phyloP scores from a whole-genome alignment of 2,329 filamentous ascomycete genomes.

The Phialophora tarda region DNA sequence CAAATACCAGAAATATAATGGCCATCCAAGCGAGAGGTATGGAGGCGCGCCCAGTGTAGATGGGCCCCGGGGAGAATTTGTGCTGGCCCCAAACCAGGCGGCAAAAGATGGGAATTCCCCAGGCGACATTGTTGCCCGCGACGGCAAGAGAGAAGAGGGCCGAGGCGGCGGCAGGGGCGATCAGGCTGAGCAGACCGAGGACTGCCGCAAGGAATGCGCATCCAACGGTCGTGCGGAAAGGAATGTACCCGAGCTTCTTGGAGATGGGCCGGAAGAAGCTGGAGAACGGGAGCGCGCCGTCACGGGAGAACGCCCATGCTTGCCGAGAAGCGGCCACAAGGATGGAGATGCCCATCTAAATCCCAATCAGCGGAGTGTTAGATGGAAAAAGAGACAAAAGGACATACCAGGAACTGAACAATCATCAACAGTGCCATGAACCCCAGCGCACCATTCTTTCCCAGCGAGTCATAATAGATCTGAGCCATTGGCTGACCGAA shows the following conservation, averaged over 20 bases:
- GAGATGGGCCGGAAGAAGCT: constrained; percentile 63
- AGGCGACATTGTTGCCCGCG: constrained; percentile 66
- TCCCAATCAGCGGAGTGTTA: background rate
- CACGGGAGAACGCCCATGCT: constrained; percentile 67
- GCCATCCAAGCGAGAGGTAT: constrained; percentile 60
- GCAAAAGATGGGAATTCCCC: constrained; percentile 64
- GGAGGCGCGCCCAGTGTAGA: constrained; percentile 63
- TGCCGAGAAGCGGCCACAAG: constrained; percentile 65
- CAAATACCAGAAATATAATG: constrained; percentile 61
- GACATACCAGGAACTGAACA: constrained; percentile 68
- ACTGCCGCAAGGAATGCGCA: constrained; percentile 58
- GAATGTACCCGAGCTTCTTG: constrained; percentile 62
- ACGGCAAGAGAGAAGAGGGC: constrained; percentile 66
- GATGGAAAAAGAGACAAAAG: background rate
- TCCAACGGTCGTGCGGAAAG: constrained; percentile 62
- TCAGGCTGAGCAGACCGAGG: constrained; percentile 64
- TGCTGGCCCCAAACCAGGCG: constrained; percentile 63
- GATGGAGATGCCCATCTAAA: constrained; percentile 40
- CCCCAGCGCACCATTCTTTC: constrained; percentile 58
- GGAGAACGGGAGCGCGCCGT: constrained; percentile 66
- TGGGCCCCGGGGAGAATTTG: constrained; percentile 64
- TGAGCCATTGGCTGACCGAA: constrained; percentile 66
- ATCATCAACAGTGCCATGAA: constrained; percentile 65
- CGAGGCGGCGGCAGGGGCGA: constrained; percentile 62
- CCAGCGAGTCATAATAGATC: constrained; percentile 40